Base-by-base conservation (phyloP, 495 filamentous ascomycete species). In the Chaetomidium leptoderma region DNA sequence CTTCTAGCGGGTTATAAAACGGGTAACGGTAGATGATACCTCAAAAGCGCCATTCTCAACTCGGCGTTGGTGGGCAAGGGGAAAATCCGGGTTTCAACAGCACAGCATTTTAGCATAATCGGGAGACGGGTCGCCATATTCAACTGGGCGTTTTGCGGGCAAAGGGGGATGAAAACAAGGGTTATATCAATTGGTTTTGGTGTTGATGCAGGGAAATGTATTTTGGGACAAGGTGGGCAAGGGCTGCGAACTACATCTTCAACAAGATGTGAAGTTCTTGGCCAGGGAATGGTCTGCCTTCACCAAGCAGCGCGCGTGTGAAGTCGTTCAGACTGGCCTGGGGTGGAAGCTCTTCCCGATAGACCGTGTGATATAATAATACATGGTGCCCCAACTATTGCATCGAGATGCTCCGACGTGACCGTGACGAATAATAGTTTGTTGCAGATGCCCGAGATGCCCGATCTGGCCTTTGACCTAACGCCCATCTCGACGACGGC, bases 11-110 rank as follows among this genome's bases (percentile, higher is more conserved):
- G 58, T 65, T 64, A 51, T 49, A 65, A 65, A 60, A 60, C 47
- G 62, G 64, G 61, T 36, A 58, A 68, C 56, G 57, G 61, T 60
- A 57, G 61, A 70, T 70, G 68, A 70, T 70, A 70, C 68, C 68
- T 58, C 59, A 61, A 66, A 50, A 57, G 62, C 62, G 66, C 66
- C 67, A 68, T 61, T 61, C 59, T 70, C 67, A 70, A 70, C 67
- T 63, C 58, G 67, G 67, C 67, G 67, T 70, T 68, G 51, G 55
- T 59, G 46, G 64, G 57, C 57, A 55, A 66, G 40, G 55, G 61
- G 40, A 66, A 67, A 66, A 63, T 62, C 60, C 59, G 60, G 67
- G 37, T 62, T 69, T 70, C 65, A 67, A 70, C 65, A 67, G 63
- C 65, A 67, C n/a, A n/a, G n/a, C n/a, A n/a, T n/a, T 64, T 63